These are phyloP conservation scores for Annona squamosa DNA, from an alignment of 164 flowering plant genomes.

Conservation along the genomic window DNA sequence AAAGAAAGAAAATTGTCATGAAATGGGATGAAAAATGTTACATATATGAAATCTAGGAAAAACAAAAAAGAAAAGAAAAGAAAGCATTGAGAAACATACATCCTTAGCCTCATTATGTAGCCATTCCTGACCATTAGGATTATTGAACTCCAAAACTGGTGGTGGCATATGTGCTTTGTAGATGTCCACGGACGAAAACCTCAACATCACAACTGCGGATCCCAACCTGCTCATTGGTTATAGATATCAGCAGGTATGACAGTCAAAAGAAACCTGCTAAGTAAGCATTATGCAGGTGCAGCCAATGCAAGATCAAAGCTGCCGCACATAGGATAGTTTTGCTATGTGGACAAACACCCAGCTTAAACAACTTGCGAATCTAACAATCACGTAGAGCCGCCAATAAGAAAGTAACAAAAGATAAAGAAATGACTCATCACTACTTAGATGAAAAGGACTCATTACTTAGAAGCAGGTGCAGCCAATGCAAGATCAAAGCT, in stretches of 20 bases:
- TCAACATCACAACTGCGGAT: conserved; percentile 68
- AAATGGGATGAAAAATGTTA: neutral
- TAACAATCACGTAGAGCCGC: neutral
- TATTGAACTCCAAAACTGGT: conserved; percentile 49
- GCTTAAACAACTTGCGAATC: neutral
- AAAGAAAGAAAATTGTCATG: neutral
- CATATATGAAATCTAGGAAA: neutral
- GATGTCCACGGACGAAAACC: conserved; percentile 52
- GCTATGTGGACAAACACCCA: neutral
- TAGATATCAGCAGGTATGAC: conserved; percentile 7
- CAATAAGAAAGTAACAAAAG: neutral
- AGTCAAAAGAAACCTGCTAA: neutral
- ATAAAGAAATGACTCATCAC: neutral
- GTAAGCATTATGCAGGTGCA: neutral
- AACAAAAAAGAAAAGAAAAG: neutral
- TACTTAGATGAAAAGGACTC: too few relatives aligned
- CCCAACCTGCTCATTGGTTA: conserved; percentile 52
- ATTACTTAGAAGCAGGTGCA: neutral
- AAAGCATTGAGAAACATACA: conserved; percentile 33
- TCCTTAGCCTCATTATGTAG: conserved; percentile 48
- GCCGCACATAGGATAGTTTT: neutral
- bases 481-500: neutral
- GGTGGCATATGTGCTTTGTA: conserved; percentile 66
- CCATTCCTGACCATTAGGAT: conserved; percentile 36
- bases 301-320: neutral